These are phyloP conservation scores for Xylaria sp. DNA, from an alignment of 2,329 filamentous ascomycete genomes.

Conservation along the genomic window DNA sequence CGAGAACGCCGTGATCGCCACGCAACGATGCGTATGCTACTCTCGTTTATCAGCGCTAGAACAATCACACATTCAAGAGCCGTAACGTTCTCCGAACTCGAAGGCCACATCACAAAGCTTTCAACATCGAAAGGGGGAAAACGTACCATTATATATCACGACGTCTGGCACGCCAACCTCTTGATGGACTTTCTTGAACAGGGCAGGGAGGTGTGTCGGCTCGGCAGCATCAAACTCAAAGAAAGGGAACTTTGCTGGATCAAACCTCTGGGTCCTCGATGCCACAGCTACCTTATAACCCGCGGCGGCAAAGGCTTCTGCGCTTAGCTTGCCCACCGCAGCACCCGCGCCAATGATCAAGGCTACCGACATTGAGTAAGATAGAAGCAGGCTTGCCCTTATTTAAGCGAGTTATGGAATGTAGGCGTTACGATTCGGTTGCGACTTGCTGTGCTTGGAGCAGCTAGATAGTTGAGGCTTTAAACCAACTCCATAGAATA, in stretches of 20 bases:
- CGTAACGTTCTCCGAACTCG: too few relatives aligned
- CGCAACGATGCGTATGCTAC: background rate
- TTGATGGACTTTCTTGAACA: constrained; percentile 31
- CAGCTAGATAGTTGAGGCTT: background rate
- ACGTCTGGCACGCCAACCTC: constrained; percentile 29
- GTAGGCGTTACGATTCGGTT: background rate
- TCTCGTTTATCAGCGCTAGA: background rate
- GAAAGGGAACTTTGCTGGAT: constrained; percentile 24
- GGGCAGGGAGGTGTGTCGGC: constrained; percentile 25
- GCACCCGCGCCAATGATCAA: constrained; percentile 40
- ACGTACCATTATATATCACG: constrained; percentile 30
- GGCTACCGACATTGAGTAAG: constrained; percentile 28
- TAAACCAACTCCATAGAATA: background rate
- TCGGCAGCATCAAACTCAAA: constrained; percentile 27
- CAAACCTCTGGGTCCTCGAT: constrained; percentile 33
- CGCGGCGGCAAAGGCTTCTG: constrained; percentile 33
- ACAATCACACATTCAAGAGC: background rate
- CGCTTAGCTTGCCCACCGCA: constrained; percentile 31
- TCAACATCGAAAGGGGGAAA: background rate
- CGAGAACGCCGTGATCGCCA: constrained; percentile 17
- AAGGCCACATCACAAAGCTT: background rate
- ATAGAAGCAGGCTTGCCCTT: background rate
- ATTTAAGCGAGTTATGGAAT: background rate
- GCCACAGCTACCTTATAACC: constrained; percentile 39
- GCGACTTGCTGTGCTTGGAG: background rate